Evolutionary conservation across 352 stramenopile species (phyloP).

Genomic region (Achlya hypogyna): DNA sequence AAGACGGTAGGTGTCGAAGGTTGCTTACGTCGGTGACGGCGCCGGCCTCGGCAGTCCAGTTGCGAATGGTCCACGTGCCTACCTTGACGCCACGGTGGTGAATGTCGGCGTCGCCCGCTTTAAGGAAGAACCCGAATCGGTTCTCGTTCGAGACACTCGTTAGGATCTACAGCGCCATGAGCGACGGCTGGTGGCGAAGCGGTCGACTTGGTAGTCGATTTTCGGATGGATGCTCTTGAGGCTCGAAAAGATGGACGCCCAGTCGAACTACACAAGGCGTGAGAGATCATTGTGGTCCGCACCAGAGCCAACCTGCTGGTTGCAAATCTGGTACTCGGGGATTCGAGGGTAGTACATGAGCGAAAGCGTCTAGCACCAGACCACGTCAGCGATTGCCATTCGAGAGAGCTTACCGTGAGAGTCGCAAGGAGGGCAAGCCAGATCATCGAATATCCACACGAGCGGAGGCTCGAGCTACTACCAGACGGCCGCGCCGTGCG

Average conservation of each 20-base stretch:
- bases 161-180: slow-evolving; percentile 22
- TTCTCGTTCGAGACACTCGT: slow-evolving; percentile 86
- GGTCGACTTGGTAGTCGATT: slow-evolving; percentile 77
- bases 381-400: neutral
- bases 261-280: slow-evolving; percentile 43
- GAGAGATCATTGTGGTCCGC: neutral
- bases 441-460: slow-evolving; percentile 42
- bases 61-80: slow-evolving; percentile 57
- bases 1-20: neutral
- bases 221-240: slow-evolving; percentile 61
- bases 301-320: slow-evolving; percentile 34
- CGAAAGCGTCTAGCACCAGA: slow-evolving; percentile 28
- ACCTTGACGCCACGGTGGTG: slow-evolving; percentile 69
- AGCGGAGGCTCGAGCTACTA: slow-evolving; percentile 8
- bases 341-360: slow-evolving; percentile 85
- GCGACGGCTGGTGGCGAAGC: too few species aligned
- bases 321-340: slow-evolving; percentile 85
- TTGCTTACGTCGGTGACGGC: slow-evolving; percentile 60
- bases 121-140: slow-evolving; percentile 73
- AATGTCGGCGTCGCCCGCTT: slow-evolving; percentile 65
- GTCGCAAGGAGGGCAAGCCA: slow-evolving; percentile 44
- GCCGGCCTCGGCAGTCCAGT: slow-evolving; percentile 53
- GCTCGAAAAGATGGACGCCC: slow-evolving; percentile 77
- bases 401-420: slow-evolving; percentile 29
- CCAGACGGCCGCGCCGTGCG: neutral